Percentiles rank a stretch among this genome's conserved stretches.
These are phyloP conservation scores for Ceriops tagal DNA, from an alignment of 345 rosid species.

Conservation along the genomic window DNA sequence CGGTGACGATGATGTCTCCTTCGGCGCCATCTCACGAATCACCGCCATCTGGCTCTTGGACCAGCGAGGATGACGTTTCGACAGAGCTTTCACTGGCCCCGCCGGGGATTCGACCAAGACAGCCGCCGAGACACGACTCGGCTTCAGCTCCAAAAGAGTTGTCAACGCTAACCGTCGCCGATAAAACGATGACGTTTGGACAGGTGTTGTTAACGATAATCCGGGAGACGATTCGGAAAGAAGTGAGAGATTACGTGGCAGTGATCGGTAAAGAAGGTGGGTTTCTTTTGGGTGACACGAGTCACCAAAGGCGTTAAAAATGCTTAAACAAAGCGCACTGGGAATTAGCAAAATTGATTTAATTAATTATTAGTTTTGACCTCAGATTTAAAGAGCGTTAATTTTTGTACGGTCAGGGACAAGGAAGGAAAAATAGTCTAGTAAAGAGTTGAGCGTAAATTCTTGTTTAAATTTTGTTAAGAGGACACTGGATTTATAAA, in stretches of 20 bases:
- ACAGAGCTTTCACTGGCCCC: slow-evolving; percentile 15
- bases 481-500: background rate
- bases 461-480: background rate
- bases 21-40: too few relatives aligned
- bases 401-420: background rate
- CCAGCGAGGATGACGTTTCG: slow-evolving; percentile 2
- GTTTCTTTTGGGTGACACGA: background rate
- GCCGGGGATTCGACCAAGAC: background rate
- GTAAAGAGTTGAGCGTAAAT: background rate
- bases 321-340: too few relatives aligned
- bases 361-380: too few relatives aligned
- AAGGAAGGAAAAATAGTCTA: background rate
- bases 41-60: background rate
- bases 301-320: too few relatives aligned
- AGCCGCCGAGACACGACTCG: background rate
- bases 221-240: slow-evolving; percentile 19
- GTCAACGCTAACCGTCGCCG: background rate
- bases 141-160: background rate
- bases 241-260: slow-evolving; percentile 20
- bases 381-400: too few relatives aligned
- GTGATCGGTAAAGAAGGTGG: background rate
- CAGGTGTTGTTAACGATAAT: slow-evolving; percentile 9
- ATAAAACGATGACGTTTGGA: slow-evolving; percentile 9
- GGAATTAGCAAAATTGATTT: too few relatives aligned
- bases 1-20: too few relatives aligned